Percentiles rank a stretch among this genome's conserved stretches.
phyloP scores from a whole-genome alignment of 176 grass and related monocot genomes.

The Phyllostachys edulis region DNA sequence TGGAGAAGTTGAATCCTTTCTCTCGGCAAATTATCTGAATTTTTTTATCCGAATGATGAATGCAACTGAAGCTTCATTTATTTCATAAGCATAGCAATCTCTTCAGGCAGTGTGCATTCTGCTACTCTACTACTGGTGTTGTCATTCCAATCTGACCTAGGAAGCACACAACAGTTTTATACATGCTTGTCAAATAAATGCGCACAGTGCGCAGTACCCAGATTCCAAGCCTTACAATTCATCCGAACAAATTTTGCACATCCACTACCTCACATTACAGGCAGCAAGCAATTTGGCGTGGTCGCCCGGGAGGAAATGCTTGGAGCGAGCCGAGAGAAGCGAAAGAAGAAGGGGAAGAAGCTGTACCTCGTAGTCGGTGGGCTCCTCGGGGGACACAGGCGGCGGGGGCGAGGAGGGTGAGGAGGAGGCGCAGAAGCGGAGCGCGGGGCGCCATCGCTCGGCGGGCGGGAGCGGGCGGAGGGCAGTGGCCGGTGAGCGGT shows the following conservation, averaged over 20 bases:
- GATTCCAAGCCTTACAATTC: neutral
- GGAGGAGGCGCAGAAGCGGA: constrained; percentile 23
- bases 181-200: neutral
- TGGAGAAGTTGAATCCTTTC: neutral
- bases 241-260: neutral
- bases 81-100: neutral
- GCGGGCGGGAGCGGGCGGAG: neutral
- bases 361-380: constrained; percentile 29
- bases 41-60: neutral
- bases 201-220: neutral
- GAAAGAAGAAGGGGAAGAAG: neutral
- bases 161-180: neutral
- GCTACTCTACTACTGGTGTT: neutral
- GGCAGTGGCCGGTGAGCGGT: neutral
- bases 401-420: too few species aligned
- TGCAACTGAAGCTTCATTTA: neutral
- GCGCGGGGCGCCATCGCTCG: constrained; percentile 6
- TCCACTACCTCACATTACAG: neutral
- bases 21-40: neutral
- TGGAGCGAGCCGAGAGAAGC: neutral
- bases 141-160: neutral
- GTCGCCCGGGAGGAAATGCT: neutral
- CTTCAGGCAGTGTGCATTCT: neutral
- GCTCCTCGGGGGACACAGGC: constrained; percentile 33
- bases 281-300: neutral